Conservation (phyloP, 306 rosid species). For the Clitoria ternatea region DNA sequence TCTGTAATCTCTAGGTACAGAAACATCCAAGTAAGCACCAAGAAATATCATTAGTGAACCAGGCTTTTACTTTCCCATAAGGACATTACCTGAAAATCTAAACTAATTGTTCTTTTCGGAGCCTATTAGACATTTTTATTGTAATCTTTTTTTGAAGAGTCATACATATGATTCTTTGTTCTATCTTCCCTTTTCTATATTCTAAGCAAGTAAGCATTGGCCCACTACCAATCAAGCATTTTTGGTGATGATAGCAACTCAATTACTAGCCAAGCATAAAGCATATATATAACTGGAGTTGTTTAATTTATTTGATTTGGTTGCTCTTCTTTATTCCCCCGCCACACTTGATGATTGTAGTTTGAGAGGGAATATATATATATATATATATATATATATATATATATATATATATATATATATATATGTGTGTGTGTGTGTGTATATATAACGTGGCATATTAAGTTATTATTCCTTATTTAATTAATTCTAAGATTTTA, state of each 20-base stretch:
- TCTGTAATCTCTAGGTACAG: not conserved
- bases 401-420: not conserved
- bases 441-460: too few relatives aligned
- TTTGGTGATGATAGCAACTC: not conserved
- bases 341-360: constrained; percentile 6
- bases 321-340: constrained; percentile 12
- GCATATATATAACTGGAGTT: not conserved
- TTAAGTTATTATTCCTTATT: not conserved
- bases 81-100: not conserved
- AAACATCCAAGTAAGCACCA: not conserved
- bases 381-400: not conserved
- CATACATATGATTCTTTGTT: not conserved
- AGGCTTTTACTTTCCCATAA: not conserved
- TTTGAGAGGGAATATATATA: not conserved
- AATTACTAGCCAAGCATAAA: not conserved
- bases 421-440: not conserved
- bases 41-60: not conserved
- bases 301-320: not conserved
- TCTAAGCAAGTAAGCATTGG: constrained; percentile 3
- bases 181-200: not conserved
- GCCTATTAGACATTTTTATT: not conserved
- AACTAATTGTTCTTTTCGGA: not conserved
- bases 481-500: not conserved
- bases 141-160: not conserved
- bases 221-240: constrained; percentile 12